These are phyloP conservation scores for Tieghemiomyces parasiticus DNA, from an alignment of 192 early-diverging fungal genomes.

Conservation along the genomic window DNA sequence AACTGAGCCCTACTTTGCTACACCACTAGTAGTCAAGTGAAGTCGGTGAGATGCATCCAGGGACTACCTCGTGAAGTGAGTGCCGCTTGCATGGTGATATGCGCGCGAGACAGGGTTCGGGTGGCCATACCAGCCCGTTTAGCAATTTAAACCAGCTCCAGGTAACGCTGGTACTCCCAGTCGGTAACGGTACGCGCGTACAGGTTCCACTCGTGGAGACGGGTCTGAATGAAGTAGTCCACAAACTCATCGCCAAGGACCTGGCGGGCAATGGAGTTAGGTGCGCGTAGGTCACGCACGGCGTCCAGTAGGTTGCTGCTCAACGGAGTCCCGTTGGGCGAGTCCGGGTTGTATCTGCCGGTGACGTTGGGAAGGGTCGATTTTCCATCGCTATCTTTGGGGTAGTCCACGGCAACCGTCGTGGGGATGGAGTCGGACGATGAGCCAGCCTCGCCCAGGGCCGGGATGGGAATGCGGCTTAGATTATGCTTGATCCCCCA, in stretches of 20 bases:
- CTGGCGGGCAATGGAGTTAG: conserved; percentile 45
- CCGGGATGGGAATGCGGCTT: conserved; percentile 25
- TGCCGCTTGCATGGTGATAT: too few relatives aligned
- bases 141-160: conserved; percentile 49
- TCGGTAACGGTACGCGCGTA: conserved; percentile 58
- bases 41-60: too few relatives aligned
- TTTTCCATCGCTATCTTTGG: too few relatives aligned
- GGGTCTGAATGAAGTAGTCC: conserved; percentile 54
- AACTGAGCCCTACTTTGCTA: too few relatives aligned
- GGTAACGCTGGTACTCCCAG: conserved; percentile 52
- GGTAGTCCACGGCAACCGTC: conserved; percentile 5
- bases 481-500: conserved; percentile 50
- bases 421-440: conserved; percentile 9
- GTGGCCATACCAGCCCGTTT: too few relatives aligned
- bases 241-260: conserved; percentile 64
- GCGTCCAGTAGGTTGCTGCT: conserved; percentile 48
- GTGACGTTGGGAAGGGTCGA: conserved; percentile 12
- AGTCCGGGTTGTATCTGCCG: not conserved
- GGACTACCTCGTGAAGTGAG: too few relatives aligned
- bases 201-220: conserved; percentile 50
- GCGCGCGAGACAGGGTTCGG: too few relatives aligned
- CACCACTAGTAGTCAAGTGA: too few relatives aligned
- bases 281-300: conserved; percentile 38
- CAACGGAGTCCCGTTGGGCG: not conserved
- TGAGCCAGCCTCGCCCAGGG: conserved; percentile 12